phyloP scores from a whole-genome alignment of 352 stramenopile genomes.

The Phytophthora constricta region DNA sequence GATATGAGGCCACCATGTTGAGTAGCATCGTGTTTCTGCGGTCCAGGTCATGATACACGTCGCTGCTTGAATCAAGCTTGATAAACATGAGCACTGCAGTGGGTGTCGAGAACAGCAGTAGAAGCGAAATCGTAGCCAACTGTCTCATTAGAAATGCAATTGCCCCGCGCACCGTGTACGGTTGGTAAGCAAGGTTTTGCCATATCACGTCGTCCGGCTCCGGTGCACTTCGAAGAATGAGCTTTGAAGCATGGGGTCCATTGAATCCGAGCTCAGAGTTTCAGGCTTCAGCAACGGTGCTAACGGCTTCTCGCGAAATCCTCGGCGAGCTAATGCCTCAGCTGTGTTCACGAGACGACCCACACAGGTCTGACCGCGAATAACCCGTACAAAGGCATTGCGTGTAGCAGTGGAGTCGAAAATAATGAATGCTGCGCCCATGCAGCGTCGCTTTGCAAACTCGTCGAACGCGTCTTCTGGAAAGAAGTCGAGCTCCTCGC shows the following conservation, averaged over 20 bases:
- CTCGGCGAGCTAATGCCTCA: constrained; percentile 36
- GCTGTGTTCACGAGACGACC: constrained; percentile 49
- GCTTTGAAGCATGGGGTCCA: constrained; percentile 50
- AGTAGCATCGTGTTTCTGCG: constrained; percentile 55
- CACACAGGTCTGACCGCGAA: constrained; percentile 48
- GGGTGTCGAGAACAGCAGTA: constrained; percentile 79
- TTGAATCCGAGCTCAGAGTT: constrained; percentile 13
- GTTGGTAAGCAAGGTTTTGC: constrained; percentile 72
- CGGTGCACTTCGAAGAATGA: constrained; percentile 72
- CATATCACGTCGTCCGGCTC: constrained; percentile 84
- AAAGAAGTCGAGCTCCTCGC: constrained; percentile 78
- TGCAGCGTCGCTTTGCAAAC: constrained; percentile 64
- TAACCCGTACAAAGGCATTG: constrained; percentile 64
- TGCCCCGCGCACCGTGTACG: constrained; percentile 48
- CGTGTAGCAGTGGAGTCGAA: constrained; percentile 68
- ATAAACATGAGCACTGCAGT: constrained; percentile 86
- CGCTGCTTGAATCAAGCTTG: constrained; percentile 74
- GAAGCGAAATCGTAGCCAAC: constrained; percentile 51
- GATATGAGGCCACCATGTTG: constrained; percentile 70
- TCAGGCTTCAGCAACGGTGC: constrained; percentile 27
- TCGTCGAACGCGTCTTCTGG: constrained; percentile 67
- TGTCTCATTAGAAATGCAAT: constrained; percentile 57
- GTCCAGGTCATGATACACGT: constrained; percentile 60
- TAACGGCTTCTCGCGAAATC: constrained; percentile 23
- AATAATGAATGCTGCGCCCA: constrained; percentile 75